phyloP scores from a whole-genome alignment of 441 rosid species.

The Adansonia rubrostipa region DNA sequence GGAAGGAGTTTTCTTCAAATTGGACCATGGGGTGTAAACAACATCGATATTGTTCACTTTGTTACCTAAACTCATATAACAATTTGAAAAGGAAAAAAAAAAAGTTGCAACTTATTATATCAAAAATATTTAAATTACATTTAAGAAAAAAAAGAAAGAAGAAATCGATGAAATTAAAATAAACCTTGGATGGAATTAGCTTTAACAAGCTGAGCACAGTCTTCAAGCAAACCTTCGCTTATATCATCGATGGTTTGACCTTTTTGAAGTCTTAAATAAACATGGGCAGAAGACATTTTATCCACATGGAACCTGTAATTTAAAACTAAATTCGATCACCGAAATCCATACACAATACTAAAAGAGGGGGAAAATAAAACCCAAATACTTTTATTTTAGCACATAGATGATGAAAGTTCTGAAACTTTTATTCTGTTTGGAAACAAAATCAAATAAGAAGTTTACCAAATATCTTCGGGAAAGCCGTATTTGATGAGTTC shows the following conservation, averaged over 20 bases:
- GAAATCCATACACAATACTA: neutral
- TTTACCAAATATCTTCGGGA: constrained; percentile 94
- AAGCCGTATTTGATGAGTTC: constrained; percentile 99
- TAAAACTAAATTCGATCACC: constrained; percentile 10
- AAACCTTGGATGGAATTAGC: constrained; percentile 96
- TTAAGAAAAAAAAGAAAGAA: neutral
- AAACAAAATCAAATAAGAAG: neutral
- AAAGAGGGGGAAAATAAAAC: neutral
- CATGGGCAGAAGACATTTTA: constrained; percentile 98
- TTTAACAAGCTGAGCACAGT: constrained; percentile 96
- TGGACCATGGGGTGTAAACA: constrained; percentile 95
- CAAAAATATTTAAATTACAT: neutral
- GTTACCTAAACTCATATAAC: constrained; percentile 60
- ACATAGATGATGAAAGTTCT: neutral
- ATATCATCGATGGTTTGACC: constrained; percentile 89
- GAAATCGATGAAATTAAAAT: constrained; percentile 28
- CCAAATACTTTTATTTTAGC: neutral
- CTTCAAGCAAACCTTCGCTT: constrained; percentile 84
- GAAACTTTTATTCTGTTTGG: no score
- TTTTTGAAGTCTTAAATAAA: constrained; percentile 82
- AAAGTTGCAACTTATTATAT: neutral
- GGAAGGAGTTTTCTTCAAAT: constrained; percentile 92
- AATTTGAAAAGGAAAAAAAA: constrained; percentile 16
- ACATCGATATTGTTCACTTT: constrained; percentile 92
- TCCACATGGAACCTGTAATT: constrained; percentile 93